Conservation (phyloP, 1,284 basidiomycete species). For the Papiliotrema flavescens region DNA sequence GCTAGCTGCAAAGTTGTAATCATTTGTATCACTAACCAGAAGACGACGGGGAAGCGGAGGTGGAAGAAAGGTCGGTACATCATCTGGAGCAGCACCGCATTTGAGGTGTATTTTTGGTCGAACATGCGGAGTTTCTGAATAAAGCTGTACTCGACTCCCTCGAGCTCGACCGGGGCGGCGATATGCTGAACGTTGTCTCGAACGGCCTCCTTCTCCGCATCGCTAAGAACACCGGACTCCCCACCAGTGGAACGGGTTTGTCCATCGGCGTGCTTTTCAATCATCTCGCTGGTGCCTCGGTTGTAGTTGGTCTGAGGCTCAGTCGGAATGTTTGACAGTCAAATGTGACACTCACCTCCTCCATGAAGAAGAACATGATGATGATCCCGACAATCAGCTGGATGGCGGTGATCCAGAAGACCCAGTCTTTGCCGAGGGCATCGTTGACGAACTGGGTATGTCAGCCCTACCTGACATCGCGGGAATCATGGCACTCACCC, state of each 20-base stretch:
- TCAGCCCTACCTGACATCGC: background rate
- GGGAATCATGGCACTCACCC: slow-evolving; percentile 1
- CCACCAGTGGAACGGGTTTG: background rate
- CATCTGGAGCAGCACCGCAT: slow-evolving; percentile 6
- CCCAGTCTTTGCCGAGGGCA: slow-evolving; percentile 18
- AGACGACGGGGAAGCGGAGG: slow-evolving; percentile 12
- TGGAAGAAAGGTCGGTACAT: slow-evolving; percentile 20
- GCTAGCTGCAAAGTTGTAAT: background rate
- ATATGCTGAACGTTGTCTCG: slow-evolving; percentile 1
- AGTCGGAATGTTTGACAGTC: too few relatives aligned
- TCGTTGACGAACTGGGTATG: slow-evolving; percentile 13
- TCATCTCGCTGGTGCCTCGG: slow-evolving; percentile 15
- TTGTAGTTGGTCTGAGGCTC: slow-evolving; percentile 21
- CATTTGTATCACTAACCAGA: slow-evolving; percentile 13
- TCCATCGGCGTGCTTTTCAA: background rate
- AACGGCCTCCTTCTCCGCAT: background rate
- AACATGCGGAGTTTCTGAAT: slow-evolving; percentile 8
- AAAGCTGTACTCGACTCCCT: slow-evolving; percentile 1
- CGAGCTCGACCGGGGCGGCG: background rate
- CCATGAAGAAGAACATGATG: slow-evolving; percentile 18
- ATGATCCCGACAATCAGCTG: slow-evolving; percentile 7
- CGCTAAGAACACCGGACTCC: background rate
- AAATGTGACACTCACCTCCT: slow-evolving; percentile 9
- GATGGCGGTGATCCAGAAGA: slow-evolving; percentile 18
- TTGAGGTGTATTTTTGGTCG: slow-evolving; percentile 7